Evolutionary conservation across 1,284 basidiomycete species (phyloP).

Genomic region (Coriolopsis trogii): DNA sequence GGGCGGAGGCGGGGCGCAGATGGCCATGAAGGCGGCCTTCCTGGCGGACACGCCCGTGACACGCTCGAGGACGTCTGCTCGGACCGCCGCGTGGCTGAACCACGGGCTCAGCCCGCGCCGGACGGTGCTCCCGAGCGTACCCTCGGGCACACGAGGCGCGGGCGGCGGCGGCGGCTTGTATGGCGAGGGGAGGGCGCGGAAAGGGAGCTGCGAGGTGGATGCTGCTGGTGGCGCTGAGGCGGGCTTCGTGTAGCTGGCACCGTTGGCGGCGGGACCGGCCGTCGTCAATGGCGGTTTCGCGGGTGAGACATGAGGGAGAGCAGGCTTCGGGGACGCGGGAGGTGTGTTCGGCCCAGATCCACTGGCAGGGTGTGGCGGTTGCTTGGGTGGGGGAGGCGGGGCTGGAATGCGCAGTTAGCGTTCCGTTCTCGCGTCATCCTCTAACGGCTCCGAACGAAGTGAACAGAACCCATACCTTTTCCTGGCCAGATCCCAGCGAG

Average conservation of each 20-base stretch:
- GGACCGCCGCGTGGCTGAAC: conserved; percentile 19
- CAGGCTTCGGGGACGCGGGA: too few species aligned
- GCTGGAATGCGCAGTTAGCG: neutral
- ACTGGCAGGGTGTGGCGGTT: too few species aligned
- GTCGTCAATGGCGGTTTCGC: too few species aligned
- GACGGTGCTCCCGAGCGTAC: conserved; percentile 18
- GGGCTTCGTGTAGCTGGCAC: neutral
- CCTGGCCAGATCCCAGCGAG: conserved; percentile 22
- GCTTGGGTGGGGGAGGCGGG: neutral
- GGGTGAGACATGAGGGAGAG: too few species aligned
- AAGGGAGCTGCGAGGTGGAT: neutral
- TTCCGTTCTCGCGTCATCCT: too few species aligned
- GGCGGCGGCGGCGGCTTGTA: neutral
- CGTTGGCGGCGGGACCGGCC: neutral
- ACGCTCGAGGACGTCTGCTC: conserved; percentile 10
- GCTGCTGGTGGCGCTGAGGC: neutral
- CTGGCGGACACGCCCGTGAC: neutral
- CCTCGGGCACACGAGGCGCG: conserved; percentile 20
- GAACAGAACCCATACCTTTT: conserved; percentile 6
- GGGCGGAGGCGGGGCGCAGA: too few species aligned
- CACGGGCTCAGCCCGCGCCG: conserved; percentile 23
- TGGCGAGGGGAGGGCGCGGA: conserved; percentile 8
- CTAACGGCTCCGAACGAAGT: neutral
- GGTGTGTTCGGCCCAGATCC: too few species aligned
- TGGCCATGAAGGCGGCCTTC: conserved; percentile 2